Base-by-base conservation (phyloP, 495 filamentous ascomycete species). In the Achaetomiella virescens region DNA sequence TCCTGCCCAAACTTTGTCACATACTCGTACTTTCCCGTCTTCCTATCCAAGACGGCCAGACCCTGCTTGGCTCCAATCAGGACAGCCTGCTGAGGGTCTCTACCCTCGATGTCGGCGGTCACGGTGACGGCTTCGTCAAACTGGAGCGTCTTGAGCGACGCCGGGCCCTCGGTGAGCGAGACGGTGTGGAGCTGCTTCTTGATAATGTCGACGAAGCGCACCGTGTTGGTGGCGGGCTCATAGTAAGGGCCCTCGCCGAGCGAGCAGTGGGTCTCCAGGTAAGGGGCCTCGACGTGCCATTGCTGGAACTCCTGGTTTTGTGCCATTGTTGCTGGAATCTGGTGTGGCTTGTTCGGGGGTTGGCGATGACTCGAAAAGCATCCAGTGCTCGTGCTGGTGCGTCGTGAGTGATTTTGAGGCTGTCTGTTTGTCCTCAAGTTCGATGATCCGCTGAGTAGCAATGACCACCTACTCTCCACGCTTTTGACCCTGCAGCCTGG, bases 201-300 rank as follows among this genome's bases (percentile, higher is more conserved):
- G 70, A 84, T 88, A 70, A 96, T 93, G 73, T 97, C 91, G 56
- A 96, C 83, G 70, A 93, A 96, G 59, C 91, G 88, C 37, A 96
- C 81, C 56, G 81, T 81, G 60, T 90, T 79, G 38, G 78, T 84
- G 21, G 70, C 70, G 25, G 76, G 66, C 63, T 93, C 88, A 70
- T 86, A 88, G 74, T 81, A 90, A 14, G 91, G 91, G 2, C 84
- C 92, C 73, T 96, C 91, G 54, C 90, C 87, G 25, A 96, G 77
- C 14, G 74, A 77, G 67, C 88, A 91, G 50, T 85, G 75, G 51
- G 86, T 74, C 57, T 87, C 72, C 43, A 96, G 71, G 72, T 86
- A 95, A 22, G 91, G 89, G 83, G 90, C 66, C 31, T 65, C 69
- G 60, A 74, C 70, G 42, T 67, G 62, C 75, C 75, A 78, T 55